Evolutionary conservation across 1,139 yeast genomes (phyloP).

Genomic region (Debaryomyces robertsiae): DNA sequence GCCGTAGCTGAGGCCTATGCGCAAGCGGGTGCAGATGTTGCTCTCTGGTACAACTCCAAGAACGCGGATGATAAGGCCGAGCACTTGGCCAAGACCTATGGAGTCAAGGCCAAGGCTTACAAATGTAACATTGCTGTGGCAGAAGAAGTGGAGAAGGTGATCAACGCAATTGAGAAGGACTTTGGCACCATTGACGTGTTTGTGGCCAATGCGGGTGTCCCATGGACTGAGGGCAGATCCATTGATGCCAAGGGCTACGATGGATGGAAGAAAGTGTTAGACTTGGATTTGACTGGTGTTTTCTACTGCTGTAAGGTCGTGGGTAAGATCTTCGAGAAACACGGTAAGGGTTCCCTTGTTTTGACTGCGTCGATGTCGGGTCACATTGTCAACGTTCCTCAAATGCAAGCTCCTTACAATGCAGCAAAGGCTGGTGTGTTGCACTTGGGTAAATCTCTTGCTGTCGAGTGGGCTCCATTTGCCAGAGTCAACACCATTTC

Average conservation of each 20-base stretch:
- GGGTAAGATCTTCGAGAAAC: conserved; percentile 71
- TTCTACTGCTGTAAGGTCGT: conserved; percentile 72
- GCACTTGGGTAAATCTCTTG: conserved; percentile 75
- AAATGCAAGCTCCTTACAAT: conserved; percentile 82
- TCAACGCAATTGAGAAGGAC: conserved; percentile 62
- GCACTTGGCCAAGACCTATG: conserved; percentile 59
- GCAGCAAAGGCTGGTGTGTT: conserved; percentile 86
- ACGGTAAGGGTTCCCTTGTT: conserved; percentile 71
- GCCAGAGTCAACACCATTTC: conserved; percentile 77
- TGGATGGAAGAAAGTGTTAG: conserved; percentile 65
- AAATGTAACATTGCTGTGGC: conserved; percentile 67
- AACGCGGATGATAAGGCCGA: conserved; percentile 64
- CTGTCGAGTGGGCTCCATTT: conserved; percentile 82
- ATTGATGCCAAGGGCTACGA: conserved; percentile 58
- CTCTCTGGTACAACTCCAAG: conserved; percentile 66
- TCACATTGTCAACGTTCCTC: conserved; percentile 79
- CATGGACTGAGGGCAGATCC: conserved; percentile 77
- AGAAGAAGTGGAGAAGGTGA: conserved; percentile 57
- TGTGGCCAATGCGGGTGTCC: conserved; percentile 90
- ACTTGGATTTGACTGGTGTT: conserved; percentile 74
- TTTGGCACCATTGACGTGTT: conserved; percentile 79
- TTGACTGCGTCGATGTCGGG: conserved; percentile 89
- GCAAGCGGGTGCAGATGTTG: conserved; percentile 90
- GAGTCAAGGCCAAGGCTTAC: conserved; percentile 70
- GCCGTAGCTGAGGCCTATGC: conserved; percentile 86